Evolutionary conservation across 441 rosid genomes (phyloP).

Genomic region (Metrosideros polymorpha): DNA sequence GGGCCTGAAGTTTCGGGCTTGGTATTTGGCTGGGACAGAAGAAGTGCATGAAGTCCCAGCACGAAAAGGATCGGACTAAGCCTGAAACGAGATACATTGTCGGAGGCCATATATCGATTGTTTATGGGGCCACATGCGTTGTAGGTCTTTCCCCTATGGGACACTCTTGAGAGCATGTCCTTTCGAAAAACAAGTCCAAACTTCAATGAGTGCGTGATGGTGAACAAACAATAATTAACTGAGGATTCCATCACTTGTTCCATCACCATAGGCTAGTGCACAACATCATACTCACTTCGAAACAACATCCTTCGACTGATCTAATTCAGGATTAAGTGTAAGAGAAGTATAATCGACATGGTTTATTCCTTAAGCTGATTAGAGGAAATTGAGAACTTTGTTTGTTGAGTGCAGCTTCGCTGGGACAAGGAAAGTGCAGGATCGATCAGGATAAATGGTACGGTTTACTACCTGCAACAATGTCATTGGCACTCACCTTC

Average conservation of each 20-base stretch:
- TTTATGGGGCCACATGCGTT: too few relatives aligned
- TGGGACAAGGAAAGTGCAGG: slow-evolving; percentile 37
- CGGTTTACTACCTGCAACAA: slow-evolving; percentile 39
- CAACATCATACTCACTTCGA: background rate
- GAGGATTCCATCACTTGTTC: background rate
- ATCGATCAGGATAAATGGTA: slow-evolving; percentile 37
- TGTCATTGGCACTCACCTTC: slow-evolving; percentile 82
- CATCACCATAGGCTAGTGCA: background rate
- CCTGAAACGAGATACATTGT: too few relatives aligned
- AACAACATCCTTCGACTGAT: background rate
- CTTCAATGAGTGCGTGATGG: too few relatives aligned
- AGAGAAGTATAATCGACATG: background rate
- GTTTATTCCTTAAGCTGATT: background rate
- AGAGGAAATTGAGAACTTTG: background rate
- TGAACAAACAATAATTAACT: too few relatives aligned
- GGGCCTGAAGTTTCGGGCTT: too few relatives aligned
- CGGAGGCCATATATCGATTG: too few relatives aligned
- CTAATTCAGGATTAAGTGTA: background rate
- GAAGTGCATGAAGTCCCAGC: too few relatives aligned
- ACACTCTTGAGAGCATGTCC: too few relatives aligned
- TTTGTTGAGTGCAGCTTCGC: slow-evolving; percentile 20
- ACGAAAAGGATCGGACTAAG: too few relatives aligned
- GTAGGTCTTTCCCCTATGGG: too few relatives aligned
- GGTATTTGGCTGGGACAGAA: too few relatives aligned
- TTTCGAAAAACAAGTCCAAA: too few relatives aligned